Conservation (phyloP, 2,329 filamentous ascomycete species). For the Epichloe uncinata region DNA sequence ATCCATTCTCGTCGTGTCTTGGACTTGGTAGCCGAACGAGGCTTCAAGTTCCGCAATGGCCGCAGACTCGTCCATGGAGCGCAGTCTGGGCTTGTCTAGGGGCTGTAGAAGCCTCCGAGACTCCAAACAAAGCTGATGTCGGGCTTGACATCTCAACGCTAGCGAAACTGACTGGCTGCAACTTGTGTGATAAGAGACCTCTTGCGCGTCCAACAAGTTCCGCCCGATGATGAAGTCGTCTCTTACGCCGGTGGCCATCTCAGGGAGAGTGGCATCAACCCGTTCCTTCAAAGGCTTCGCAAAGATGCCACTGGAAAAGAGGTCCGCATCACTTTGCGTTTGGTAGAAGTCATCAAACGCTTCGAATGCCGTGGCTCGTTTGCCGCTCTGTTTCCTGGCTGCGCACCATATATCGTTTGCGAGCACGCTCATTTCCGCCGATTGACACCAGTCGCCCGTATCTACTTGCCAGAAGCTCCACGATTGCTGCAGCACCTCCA, state of each 20-base stretch:
- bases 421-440: conserved; percentile 26
- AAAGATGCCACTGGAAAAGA: conserved; percentile 38
- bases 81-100: conserved; percentile 6
- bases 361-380: conserved; percentile 27
- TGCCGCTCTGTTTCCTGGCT: not conserved
- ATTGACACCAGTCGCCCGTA: conserved; percentile 41
- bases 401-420: conserved; percentile 11
- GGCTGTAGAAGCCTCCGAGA: not conserved
- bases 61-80: conserved; percentile 19
- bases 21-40: conserved; percentile 19
- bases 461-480: conserved; percentile 58
- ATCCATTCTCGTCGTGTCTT: conserved; percentile 32
- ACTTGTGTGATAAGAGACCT: conserved; percentile 16
- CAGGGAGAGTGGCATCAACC: conserved; percentile 52
- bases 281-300: conserved; percentile 30
- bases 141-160: conserved; percentile 16
- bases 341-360: conserved; percentile 42
- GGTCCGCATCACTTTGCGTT: conserved; percentile 52
- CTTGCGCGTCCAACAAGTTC: conserved; percentile 33
- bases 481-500: conserved; percentile 49
- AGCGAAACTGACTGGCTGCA: conserved; percentile 16
- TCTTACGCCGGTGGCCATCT: conserved; percentile 30
- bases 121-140: conserved; percentile 8
- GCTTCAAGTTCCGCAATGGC: conserved; percentile 25
- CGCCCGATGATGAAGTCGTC: conserved; percentile 40